phyloP scores from a whole-genome alignment of 257 asterid species.

The Capsicum rhomboideum region DNA sequence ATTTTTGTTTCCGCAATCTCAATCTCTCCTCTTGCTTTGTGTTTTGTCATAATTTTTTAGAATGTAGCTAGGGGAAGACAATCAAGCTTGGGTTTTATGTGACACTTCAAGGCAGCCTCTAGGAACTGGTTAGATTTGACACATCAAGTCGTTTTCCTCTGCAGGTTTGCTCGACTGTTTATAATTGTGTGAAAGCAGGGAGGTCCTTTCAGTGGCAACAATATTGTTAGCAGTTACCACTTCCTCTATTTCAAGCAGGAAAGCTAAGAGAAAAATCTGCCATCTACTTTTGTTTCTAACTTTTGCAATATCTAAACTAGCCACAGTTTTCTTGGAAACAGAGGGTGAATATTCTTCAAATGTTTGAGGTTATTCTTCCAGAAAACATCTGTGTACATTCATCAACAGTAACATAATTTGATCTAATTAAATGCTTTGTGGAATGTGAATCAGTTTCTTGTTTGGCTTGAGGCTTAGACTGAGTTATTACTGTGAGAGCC shows the following conservation, averaged over 20 bases:
- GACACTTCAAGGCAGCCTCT: conserved; percentile 82
- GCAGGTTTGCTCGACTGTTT: not conserved
- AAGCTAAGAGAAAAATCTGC: no score
- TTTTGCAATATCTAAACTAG: no score
- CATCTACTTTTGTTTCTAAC: not conserved
- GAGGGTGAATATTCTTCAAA: no score
- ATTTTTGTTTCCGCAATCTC: not conserved
- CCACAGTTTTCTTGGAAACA: no score
- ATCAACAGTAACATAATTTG: no score
- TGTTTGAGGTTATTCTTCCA: no score
- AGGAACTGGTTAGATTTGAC: conserved; percentile 73
- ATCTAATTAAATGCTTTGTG: no score
- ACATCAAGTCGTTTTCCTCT: not conserved
- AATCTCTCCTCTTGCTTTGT: not conserved
- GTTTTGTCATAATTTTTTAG: not conserved
- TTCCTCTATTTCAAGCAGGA: not conserved
- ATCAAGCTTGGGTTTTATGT: conserved; percentile 87
- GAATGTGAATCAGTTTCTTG: no score
- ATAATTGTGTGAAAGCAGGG: not conserved
- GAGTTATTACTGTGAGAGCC: no score
- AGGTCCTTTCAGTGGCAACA: no score
- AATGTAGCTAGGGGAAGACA: conserved; percentile 70
- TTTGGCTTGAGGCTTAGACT: no score
- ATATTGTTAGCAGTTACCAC: not conserved
- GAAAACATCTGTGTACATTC: no score